Evolutionary conservation across 225 moss, liverwort and hornwort species (phyloP).

Genomic region (Pseudisothecium myosuroides): DNA sequence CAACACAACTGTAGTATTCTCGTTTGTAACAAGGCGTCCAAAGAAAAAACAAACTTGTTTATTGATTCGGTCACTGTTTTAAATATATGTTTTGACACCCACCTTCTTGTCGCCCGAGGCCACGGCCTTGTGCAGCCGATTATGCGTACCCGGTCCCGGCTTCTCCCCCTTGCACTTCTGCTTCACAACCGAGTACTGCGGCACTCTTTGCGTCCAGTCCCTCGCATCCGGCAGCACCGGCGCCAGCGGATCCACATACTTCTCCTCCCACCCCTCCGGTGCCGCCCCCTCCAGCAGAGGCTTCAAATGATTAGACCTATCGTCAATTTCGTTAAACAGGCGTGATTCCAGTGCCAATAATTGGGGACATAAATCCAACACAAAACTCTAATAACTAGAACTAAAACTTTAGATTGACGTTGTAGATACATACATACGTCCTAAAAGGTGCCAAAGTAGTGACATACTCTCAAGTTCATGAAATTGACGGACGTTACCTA

Average conservation of each 20-base stretch:
- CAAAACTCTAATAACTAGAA: neutral
- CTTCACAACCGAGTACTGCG: conserved; percentile 17
- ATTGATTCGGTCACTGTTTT: neutral
- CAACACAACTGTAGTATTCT: too few relatives aligned
- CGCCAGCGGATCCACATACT: conserved; percentile 10
- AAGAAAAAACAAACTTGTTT: neutral
- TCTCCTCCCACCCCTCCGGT: neutral
- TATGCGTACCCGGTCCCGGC: conserved; percentile 15
- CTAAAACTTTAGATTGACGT: neutral
- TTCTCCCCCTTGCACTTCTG: conserved; percentile 8
- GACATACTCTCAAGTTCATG: neutral
- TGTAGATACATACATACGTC: neutral
- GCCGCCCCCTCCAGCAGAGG: neutral
- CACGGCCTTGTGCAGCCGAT: conserved; percentile 32
- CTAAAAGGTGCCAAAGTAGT: too few relatives aligned
- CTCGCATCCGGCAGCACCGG: conserved; percentile 4
- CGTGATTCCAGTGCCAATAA: neutral
- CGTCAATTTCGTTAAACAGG: neutral
- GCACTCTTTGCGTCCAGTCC: neutral
- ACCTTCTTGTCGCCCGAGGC: conserved; percentile 36
- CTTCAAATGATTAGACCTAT: neutral
- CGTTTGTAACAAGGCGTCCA: neutral
- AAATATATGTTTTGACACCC: neutral
- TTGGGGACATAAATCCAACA: neutral
- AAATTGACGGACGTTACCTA: neutral